Base-by-base conservation (phyloP, 2,329 filamentous ascomycete genomes). In the Botrytis pseudocinerea region DNA sequence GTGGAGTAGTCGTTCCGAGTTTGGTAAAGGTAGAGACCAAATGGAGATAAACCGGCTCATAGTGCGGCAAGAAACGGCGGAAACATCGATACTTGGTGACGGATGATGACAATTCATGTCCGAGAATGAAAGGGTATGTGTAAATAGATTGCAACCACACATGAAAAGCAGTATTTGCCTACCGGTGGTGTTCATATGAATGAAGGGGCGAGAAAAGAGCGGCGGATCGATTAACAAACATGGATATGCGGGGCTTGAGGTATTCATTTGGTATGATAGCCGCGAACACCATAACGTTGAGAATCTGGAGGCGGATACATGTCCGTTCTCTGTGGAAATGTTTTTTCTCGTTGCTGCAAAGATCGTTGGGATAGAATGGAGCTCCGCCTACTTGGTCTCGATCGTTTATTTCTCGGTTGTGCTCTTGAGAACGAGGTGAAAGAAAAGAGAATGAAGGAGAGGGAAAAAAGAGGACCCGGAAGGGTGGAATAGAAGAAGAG, bases 31-130 rank as follows among this genome's bases (percentile, higher is more conserved):
- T 32, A 40, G 44, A 64, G 61, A 22, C 61, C 18, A 32, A 44
- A 44, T 63, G 28, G 61, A 64, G 62, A 64, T 64, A 32, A 42
- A 42, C 28, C n/a, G 40, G 40, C 40, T 64, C 18, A 64, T 64
- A 22, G 9, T 32, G 8, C 25, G n/a, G 16, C n/a, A 46, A 64
- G 25, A 46, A 32, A 46, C 18, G 42, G n/a, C 44, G 20, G 28
- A 63, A 42, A 22, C 28, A 64, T 64, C n/a, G 16, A 6, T 46
- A 22, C 46, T 12, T 48, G 22, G 12, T 48, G 22, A 22, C 22
- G 22, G 46, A 48, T 25, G 46, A 48, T 48, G 46, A 2, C 9
- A 48, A 48, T 25, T 25, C n/a, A 46, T 64, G 40, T 18, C 18
- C 28, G 18, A 64, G 28, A 48, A 64, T 20, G 25, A 48, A 28